Base-by-base conservation (phyloP, 345 rosid genomes). In the Eutrema heterophyllum region DNA sequence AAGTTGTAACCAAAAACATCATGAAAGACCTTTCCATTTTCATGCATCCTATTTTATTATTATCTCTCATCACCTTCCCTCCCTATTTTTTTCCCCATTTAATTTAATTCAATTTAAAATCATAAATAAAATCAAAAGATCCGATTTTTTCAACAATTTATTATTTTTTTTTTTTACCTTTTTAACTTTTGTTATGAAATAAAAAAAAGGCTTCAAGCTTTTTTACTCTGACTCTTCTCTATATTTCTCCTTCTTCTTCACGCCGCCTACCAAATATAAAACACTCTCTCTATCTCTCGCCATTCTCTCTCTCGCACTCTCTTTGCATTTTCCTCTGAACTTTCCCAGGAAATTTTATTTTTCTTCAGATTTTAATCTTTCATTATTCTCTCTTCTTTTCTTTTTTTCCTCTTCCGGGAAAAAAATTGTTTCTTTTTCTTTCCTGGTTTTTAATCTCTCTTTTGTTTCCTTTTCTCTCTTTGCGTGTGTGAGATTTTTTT, bases 211-310 rank as follows among this genome's bases (percentile, higher is more conserved):
- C 45, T 43, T 43, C 3, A 73, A 35, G 24, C 24, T 21, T 6
- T 38, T 29, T 48, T 40, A 26, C 26, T 14, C 6, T 0, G 18
- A 36, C 45, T 57, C 63, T 55, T 55, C 71, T 21, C 63, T 58
- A n/a, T 10, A 43, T 73, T 64, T 72, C 85, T 77, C 81, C 92
- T 84, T 76, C 93, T 79, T 57, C 86, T 79, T 79, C 83, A 84
- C 88, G 93, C 90, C 86, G 87, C 87, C 92, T 85, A 86, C 78
- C 82, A 73, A 71, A 71, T 71, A 77, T 65, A 77, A 77, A 72
- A 76, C 79, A 64, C 74, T 54, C 63, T 52, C 67, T 50, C 33
- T 66, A 57, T 68, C 67, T 71, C 83, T 72, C 77, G 65, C 65
- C 32, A 51, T 56, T 67, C 45, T 55, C 39, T 67, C 44, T 59